Evolutionary conservation across 345 rosid genomes (phyloP).

Genomic region (Citrus hindsii): DNA sequence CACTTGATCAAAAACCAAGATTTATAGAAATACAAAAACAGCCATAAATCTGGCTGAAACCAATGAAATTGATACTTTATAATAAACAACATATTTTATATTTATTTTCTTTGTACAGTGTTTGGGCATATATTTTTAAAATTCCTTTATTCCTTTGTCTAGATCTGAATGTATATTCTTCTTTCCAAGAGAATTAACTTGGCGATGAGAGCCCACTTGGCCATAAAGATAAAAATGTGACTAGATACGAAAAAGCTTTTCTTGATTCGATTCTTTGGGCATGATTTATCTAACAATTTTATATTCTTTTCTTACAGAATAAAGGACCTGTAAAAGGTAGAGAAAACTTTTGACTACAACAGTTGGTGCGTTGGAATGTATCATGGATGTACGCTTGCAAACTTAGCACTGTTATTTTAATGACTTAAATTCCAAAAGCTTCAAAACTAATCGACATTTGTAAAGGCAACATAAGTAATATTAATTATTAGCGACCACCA

Average conservation of each 20-base stretch:
- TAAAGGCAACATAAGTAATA: background rate
- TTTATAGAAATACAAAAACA: too few relatives aligned
- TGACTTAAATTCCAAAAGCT: background rate
- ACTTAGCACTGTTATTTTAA: background rate
- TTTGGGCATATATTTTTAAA: background rate
- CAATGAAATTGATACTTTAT: background rate
- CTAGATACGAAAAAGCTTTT: constrained; percentile 32
- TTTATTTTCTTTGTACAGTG: background rate
- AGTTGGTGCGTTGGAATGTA: constrained; percentile 3
- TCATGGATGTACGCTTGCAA: background rate
- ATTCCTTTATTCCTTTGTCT: background rate
- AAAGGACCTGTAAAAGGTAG: constrained; percentile 25
- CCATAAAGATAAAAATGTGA: constrained; percentile 12
- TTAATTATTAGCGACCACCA: background rate
- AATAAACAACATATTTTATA: background rate
- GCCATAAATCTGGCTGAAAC: too few relatives aligned
- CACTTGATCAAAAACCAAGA: too few relatives aligned
- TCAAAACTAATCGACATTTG: background rate
- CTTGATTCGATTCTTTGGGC: constrained; percentile 34
- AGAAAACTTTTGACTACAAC: constrained; percentile 39
- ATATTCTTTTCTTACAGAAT: background rate
- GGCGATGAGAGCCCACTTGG: constrained; percentile 9
- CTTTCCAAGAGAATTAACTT: constrained; percentile 3
- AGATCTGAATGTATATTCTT: background rate
- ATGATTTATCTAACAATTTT: constrained; percentile 19